Percentiles rank a stretch among this genome's conserved stretches.
These are phyloP conservation scores for Ustilago trichophora DNA, from an alignment of 1,284 basidiomycete species.

Conservation along the genomic window DNA sequence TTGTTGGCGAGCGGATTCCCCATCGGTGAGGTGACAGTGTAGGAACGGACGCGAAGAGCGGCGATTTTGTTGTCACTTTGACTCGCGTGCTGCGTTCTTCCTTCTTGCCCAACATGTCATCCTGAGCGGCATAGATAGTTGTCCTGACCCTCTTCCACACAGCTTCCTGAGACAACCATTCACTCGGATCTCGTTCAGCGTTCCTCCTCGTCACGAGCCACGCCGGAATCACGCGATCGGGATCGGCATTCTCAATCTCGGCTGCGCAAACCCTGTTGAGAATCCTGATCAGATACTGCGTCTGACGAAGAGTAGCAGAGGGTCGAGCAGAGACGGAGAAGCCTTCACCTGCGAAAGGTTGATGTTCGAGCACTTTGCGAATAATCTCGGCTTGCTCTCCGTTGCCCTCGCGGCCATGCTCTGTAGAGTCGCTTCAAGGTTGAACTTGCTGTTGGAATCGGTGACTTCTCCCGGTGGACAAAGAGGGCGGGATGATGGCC, in stretches of 20 bases:
- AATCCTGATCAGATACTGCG: conserved; percentile 32
- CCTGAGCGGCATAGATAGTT: conserved; percentile 7
- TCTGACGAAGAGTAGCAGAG: conserved; percentile 15
- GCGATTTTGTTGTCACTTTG: background rate
- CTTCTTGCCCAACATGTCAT: conserved; percentile 9
- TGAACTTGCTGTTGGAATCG: conserved; percentile 10
- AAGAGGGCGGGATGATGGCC: conserved; percentile 14
- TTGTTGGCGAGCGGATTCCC: background rate
- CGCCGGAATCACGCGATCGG: background rate
- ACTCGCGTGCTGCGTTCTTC: background rate
- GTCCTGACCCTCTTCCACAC: background rate
- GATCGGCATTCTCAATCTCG: conserved; percentile 3
- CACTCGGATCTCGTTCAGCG: background rate
- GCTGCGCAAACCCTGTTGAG: conserved; percentile 30
- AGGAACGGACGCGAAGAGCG: background rate
- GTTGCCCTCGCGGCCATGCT: conserved; percentile 17
- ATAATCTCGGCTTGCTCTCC: conserved; percentile 3
- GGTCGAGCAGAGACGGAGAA: conserved; percentile 3
- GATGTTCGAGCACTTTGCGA: background rate
- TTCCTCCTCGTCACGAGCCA: conserved; percentile 7
- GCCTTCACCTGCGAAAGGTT: background rate
- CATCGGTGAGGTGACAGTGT: conserved; percentile 10
- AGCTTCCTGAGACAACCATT: background rate
- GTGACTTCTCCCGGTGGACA: background rate
- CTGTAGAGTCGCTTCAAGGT: conserved; percentile 13